Base-by-base conservation (phyloP, 768 basidiomycete genomes). In the Pholiota conissans region DNA sequence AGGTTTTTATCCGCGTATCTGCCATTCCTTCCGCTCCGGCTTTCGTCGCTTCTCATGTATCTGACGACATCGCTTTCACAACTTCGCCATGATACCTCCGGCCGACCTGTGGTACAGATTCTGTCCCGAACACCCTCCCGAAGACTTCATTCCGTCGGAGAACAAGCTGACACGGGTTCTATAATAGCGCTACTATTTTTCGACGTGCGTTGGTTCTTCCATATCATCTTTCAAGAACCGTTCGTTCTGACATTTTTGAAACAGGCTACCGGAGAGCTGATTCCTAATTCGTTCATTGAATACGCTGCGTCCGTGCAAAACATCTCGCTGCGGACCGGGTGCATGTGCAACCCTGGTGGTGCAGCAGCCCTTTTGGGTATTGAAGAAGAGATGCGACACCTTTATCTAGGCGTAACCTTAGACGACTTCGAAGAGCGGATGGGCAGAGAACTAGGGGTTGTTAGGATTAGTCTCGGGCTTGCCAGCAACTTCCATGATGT, bases 321-420 rank as follows among this genome's bases (percentile, higher is more conserved):
- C 50, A 86, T 93, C 56, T 91, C 90, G 16, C 72, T 93, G 29
- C 85, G 91, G 40, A 90, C 91, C 2, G 91, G 91, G 0, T 94
- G 91, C 69, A 87, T 93, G 84, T 94, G 92, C 67, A 94, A 93
- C 61, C 90, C 91, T 14, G 92, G 92, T 9, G 91, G 85, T 16
- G 89, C 90, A 0, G 84, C 89, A 0, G 82, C 87, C 4, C 72
- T 93, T 14, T 78, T 92, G 4, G 86, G 85, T 0, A 80, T 91
- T 28, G 73, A 84, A 57, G 76, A 80, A 18, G 78, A 85, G 56
- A 92, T 91, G 90, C 73, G 76, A 5, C 72, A 68, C 13, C 77
- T 91, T 0, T 83, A 78, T 59, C 73, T 77, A 0, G 87, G 87
- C 4, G 79, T 84, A 37, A 86, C 84, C 5, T 75, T 88, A 49